Evolutionary conservation across 2,329 filamentous ascomycete species (phyloP).

Genomic region (Akanthomyces dipterigenus): DNA sequence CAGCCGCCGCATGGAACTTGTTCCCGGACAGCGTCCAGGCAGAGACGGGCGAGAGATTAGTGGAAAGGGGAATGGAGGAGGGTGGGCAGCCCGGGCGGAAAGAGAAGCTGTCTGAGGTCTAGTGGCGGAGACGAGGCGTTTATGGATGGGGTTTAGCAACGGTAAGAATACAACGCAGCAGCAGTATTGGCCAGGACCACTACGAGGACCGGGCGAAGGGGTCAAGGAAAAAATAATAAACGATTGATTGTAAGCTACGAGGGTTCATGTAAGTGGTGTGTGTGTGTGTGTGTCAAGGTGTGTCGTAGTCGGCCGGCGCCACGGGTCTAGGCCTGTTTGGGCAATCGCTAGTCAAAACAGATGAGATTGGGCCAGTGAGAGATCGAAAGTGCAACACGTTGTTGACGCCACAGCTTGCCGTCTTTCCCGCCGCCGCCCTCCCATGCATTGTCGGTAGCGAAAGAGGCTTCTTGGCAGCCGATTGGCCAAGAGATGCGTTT

Average conservation of each 20-base stretch:
- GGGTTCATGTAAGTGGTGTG: background rate
- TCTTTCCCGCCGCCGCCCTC: background rate
- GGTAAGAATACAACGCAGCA: background rate
- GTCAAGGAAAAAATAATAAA: background rate
- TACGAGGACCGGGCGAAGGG: background rate
- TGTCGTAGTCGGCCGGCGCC: background rate
- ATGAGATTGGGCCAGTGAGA: constrained; percentile 6
- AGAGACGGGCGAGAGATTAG: background rate
- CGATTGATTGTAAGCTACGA: background rate
- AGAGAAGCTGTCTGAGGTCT: background rate
- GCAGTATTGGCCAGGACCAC: background rate
- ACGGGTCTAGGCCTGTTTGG: background rate
- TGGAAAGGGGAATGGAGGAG: background rate
- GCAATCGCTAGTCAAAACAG: background rate
- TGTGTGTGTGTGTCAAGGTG: background rate
- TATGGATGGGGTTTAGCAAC: background rate
- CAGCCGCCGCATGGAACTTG: background rate
- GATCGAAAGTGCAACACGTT: constrained; percentile 4
- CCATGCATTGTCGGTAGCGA: background rate
- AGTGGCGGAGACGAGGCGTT: constrained; percentile 5
- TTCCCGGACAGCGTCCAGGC: background rate
- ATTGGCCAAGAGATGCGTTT: constrained; percentile 10
- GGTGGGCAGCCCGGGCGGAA: background rate
- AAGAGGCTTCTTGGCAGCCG: constrained; percentile 6
- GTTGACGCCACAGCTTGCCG: background rate